These are phyloP conservation scores for Eucalyptus microcorys DNA, from an alignment of 345 rosid species.

Conservation along the genomic window DNA sequence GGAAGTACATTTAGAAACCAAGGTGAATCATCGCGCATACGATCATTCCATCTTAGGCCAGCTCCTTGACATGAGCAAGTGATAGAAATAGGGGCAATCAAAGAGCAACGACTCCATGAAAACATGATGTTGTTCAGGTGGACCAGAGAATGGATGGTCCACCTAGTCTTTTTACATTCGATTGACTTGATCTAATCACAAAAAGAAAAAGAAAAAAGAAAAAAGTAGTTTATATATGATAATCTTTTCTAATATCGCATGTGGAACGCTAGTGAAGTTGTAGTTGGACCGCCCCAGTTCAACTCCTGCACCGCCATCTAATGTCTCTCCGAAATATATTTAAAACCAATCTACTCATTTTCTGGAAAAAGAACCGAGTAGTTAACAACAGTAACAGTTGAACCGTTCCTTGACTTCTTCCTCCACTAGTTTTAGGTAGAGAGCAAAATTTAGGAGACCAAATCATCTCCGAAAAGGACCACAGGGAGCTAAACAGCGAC, in stretches of 20 bases:
- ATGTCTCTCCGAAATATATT: background rate
- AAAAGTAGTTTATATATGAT: background rate
- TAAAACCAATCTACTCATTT: background rate
- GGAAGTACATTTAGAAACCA: background rate
- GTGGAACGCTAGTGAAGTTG: background rate
- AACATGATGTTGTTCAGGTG: background rate
- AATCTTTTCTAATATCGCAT: background rate
- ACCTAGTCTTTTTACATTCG: background rate
- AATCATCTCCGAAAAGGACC: background rate
- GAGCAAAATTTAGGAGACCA: background rate
- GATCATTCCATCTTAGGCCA: background rate
- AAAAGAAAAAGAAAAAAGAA: background rate
- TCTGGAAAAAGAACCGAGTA: background rate
- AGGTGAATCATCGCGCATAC: background rate
- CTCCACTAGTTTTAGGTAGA: background rate
- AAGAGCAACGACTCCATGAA: background rate
- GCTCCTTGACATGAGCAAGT: background rate
- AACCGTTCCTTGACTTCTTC: slow-evolving; percentile 32
- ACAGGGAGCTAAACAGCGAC: background rate
- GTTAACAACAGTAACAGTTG: slow-evolving; percentile 23
- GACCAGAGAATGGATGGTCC: background rate
- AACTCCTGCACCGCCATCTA: background rate
- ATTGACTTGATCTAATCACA: background rate
- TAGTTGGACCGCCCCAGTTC: slow-evolving; percentile 8
- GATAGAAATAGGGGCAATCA: background rate